These are phyloP conservation scores for Eucalyptus dawsonii DNA, from an alignment of 345 rosid genomes.

Conservation along the genomic window DNA sequence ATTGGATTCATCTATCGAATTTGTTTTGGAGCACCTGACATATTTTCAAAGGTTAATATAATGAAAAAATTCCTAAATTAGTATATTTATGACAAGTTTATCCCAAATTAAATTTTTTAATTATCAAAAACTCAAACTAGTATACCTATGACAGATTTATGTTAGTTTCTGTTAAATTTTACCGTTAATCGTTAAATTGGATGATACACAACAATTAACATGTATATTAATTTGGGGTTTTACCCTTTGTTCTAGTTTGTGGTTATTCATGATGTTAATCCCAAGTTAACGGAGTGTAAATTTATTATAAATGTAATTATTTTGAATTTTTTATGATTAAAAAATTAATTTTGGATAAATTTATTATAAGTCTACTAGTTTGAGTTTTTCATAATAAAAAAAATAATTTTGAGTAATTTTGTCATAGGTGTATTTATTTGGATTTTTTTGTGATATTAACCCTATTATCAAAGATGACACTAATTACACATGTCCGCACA, in stretches of 20 bases:
- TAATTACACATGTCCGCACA: background rate
- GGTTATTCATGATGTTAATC: no score
- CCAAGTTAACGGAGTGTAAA: accelerated
- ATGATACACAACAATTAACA: accelerated
- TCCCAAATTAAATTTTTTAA: no score
- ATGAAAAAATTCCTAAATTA: no score
- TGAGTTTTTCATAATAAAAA: no score
- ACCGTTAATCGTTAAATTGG: accelerated
- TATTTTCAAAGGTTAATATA: accelerated
- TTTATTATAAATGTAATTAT: no score
- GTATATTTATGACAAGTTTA: no score
- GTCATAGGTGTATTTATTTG: accelerated
- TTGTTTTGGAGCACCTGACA: background rate
- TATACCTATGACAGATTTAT: accelerated
- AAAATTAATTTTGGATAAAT: no score
- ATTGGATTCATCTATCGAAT: background rate
- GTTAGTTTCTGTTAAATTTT: accelerated
- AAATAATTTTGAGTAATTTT: no score
- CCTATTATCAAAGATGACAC: background rate
- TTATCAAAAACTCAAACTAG: no score
- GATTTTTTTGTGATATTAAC: accelerated
- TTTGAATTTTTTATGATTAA: no score
- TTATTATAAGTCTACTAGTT: no score
- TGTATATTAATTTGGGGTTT: accelerated
- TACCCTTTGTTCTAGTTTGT: no score